A percentile compares a stretch with the other conserved stretches of the same genome.
phyloP scores from a whole-genome alignment of 1,284 basidiomycete genomes.

The Rhodotorula sp. region DNA sequence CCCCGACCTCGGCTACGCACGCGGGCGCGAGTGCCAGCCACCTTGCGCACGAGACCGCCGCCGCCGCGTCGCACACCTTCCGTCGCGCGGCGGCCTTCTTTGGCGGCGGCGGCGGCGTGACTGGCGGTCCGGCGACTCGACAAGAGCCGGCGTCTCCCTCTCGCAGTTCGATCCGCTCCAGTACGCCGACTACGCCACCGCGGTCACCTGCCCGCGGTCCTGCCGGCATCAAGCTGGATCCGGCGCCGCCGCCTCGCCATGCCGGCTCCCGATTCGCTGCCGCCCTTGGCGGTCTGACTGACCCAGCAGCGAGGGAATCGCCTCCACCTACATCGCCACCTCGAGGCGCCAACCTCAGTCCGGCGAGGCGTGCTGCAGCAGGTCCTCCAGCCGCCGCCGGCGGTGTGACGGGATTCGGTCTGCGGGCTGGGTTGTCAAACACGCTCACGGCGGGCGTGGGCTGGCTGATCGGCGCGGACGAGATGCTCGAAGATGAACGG shows the following conservation, averaged over 20 bases:
- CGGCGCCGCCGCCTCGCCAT: conserved; percentile 6
- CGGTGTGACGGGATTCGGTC: conserved; percentile 52
- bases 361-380: conserved; percentile 44
- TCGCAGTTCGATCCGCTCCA: background rate
- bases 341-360: background rate
- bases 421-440: conserved; percentile 53
- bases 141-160: background rate
- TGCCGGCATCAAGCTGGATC: background rate
- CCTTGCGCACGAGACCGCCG: conserved; percentile 20
- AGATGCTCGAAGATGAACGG: conserved; percentile 20
- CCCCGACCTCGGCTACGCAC: background rate
- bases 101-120: background rate
- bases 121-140: background rate
- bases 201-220: background rate
- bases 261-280: conserved; percentile 3
- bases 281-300: conserved; percentile 1
- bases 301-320: background rate
- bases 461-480: conserved; percentile 79
- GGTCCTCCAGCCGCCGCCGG: too few species aligned
- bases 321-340: background rate
- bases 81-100: conserved; percentile 23
- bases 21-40: conserved; percentile 1
- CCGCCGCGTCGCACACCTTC: conserved; percentile 18
- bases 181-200: background rate
- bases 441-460: conserved; percentile 77